A percentile compares a stretch with the other conserved stretches of the same genome.
phyloP scores from a whole-genome alignment of 1,284 basidiomycete species.

The Anthracocystis setariae region DNA sequence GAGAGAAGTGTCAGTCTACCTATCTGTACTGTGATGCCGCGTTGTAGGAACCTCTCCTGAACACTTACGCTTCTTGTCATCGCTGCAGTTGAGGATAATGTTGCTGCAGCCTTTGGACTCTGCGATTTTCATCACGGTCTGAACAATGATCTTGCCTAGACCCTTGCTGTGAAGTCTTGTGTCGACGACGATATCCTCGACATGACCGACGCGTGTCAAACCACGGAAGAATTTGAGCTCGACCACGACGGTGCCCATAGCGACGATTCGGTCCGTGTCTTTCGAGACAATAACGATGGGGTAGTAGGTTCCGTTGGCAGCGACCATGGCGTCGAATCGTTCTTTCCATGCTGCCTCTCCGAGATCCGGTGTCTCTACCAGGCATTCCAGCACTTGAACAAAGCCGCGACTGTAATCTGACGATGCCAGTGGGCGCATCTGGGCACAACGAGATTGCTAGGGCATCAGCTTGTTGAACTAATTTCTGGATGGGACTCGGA shows the following conservation, averaged over 20 bases:
- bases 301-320: conserved; percentile 73
- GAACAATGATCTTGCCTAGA: conserved; percentile 86
- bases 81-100: conserved; percentile 94
- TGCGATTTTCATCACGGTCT: conserved; percentile 80
- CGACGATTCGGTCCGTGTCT: conserved; percentile 81
- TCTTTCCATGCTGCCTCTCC: conserved; percentile 73
- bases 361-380: conserved; percentile 81
- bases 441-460: conserved; percentile 67
- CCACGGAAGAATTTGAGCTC: conserved; percentile 92
- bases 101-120: conserved; percentile 84
- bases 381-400: conserved; percentile 80
- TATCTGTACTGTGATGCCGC: no score
- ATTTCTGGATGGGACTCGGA: no score
- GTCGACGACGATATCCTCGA: conserved; percentile 96
- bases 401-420: conserved; percentile 86
- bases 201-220: conserved; percentile 85
- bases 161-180: conserved; percentile 86
- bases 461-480: background rate
- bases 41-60: no score
- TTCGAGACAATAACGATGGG: conserved; percentile 83
- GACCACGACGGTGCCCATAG: conserved; percentile 84
- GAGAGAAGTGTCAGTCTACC: background rate
- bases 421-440: conserved; percentile 86
- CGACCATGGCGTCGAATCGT: conserved; percentile 42
- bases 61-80: conserved; percentile 85